Evolutionary conservation across 73 alveolate species (phyloP).

Genomic region (Tetrahymena thermophila): DNA sequence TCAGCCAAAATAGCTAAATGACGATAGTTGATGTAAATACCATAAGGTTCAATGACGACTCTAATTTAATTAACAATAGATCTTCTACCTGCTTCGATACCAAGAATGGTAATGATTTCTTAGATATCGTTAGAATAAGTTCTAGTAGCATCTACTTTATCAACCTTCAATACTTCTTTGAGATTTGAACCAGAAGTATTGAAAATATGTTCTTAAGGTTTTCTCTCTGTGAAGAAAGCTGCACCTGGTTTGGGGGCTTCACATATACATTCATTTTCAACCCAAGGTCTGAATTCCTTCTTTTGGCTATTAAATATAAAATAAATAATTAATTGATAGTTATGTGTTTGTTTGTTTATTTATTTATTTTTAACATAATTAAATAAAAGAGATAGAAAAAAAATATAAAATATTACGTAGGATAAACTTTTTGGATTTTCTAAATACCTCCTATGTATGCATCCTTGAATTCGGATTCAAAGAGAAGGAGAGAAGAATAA

Average conservation of each 20-base stretch:
- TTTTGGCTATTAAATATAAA: background rate
- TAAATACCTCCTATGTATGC: background rate
- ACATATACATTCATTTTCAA: background rate
- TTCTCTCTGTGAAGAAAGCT: background rate
- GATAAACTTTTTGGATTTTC: background rate
- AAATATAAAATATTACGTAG: background rate
- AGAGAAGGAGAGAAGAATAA: background rate
- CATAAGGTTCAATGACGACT: constrained; percentile 32
- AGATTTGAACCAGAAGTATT: background rate
- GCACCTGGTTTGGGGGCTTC: background rate
- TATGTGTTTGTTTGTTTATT: background rate
- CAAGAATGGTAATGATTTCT: constrained; percentile 17
- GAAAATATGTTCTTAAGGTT: background rate
- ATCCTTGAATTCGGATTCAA: background rate
- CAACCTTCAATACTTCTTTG: background rate
- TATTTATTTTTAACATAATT: too few species aligned
- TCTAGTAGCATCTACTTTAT: background rate
- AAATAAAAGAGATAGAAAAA: too few species aligned
- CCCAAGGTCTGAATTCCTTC: background rate
- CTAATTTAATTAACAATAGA: constrained; percentile 31
- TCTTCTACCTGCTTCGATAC: constrained; percentile 42
- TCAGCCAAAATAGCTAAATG: constrained; percentile 28
- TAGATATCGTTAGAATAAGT: background rate
- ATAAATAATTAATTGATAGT: too few species aligned
- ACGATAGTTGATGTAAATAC: constrained; percentile 42